These are phyloP conservation scores for Chaetomium sp. DNA, from an alignment of 2,329 filamentous ascomycete genomes.

Conservation along the genomic window DNA sequence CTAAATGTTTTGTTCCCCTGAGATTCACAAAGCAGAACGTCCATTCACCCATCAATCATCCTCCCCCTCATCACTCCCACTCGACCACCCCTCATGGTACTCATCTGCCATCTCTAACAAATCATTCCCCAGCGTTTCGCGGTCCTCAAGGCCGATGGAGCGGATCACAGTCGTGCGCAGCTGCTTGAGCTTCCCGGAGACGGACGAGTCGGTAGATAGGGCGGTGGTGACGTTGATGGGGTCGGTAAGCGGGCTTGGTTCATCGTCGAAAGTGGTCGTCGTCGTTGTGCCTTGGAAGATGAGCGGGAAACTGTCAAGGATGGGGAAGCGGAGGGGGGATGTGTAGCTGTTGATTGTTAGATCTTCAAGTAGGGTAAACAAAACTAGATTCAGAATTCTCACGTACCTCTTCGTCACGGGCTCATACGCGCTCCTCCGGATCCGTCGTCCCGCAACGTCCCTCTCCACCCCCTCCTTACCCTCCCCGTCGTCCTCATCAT, in stretches of 20 bases:
- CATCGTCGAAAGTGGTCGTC: conserved; percentile 18
- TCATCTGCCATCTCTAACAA: conserved; percentile 78
- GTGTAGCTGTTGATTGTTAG: conserved; percentile 37
- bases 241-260: conserved; percentile 29
- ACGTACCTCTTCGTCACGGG: conserved; percentile 24
- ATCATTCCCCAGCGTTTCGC: conserved; percentile 75
- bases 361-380: neutral
- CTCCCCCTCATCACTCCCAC: conserved; percentile 65
- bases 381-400: neutral
- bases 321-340: conserved; percentile 58
- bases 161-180: conserved; percentile 59
- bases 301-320: conserved; percentile 76
- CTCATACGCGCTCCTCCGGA: conserved; percentile 24
- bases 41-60: conserved; percentile 37
- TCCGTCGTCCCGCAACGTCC: conserved; percentile 23
- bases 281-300: conserved; percentile 51
- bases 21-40: neutral
- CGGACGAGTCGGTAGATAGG: conserved; percentile 67
- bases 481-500: conserved; percentile 24
- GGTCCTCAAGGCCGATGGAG: conserved; percentile 65
- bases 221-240: conserved; percentile 48
- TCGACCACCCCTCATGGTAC: conserved; percentile 83
- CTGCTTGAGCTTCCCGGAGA: conserved; percentile 61
- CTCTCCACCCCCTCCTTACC: conserved; percentile 24
- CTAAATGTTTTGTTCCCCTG: neutral